Evolutionary conservation across 805 yeast genomes (phyloP).

Genomic region (Debaryomyces castellii): DNA sequence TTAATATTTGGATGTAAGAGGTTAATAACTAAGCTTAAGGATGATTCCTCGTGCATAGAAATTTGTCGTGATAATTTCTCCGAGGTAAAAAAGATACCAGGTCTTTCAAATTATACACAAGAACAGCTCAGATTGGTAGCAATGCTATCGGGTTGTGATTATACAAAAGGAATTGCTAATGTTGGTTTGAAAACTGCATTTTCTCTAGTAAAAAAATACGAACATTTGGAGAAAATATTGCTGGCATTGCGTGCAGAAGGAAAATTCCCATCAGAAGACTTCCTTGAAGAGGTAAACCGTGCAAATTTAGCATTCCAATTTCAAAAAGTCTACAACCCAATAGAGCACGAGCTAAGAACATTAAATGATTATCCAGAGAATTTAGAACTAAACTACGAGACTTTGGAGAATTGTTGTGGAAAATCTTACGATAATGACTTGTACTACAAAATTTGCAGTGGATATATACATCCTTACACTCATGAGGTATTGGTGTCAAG

Average conservation of each 20-base stretch:
- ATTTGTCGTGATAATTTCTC: constrained; percentile 57
- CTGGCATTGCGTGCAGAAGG: constrained; percentile 60
- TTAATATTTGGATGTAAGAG: constrained; percentile 80
- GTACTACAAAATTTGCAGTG: constrained; percentile 60
- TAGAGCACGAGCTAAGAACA: constrained; percentile 45
- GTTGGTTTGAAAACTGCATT: constrained; percentile 82
- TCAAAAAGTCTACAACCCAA: constrained; percentile 84
- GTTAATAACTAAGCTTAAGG: constrained; percentile 80
- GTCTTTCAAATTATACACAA: constrained; percentile 49
- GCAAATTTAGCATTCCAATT: constrained; percentile 81
- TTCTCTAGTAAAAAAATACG: constrained; percentile 50
- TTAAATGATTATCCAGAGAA: constrained; percentile 55
- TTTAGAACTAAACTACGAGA: constrained; percentile 41
- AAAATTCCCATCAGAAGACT: constrained; percentile 56
- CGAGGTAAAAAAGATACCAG: constrained; percentile 45
- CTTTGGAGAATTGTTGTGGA: constrained; percentile 47
- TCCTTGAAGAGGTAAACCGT: constrained; percentile 55
- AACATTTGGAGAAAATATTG: constrained; percentile 55
- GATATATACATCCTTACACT: constrained; percentile 65
- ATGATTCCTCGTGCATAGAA: constrained; percentile 70
- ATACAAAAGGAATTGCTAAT: constrained; percentile 80
- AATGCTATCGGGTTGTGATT: constrained; percentile 94
- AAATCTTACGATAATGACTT: constrained; percentile 39
- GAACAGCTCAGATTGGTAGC: constrained; percentile 75
- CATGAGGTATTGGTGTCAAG: constrained; percentile 47